These are phyloP conservation scores for Taphrina pruni DNA, from an alignment of 1,139 yeast genomes.

Conservation along the genomic window DNA sequence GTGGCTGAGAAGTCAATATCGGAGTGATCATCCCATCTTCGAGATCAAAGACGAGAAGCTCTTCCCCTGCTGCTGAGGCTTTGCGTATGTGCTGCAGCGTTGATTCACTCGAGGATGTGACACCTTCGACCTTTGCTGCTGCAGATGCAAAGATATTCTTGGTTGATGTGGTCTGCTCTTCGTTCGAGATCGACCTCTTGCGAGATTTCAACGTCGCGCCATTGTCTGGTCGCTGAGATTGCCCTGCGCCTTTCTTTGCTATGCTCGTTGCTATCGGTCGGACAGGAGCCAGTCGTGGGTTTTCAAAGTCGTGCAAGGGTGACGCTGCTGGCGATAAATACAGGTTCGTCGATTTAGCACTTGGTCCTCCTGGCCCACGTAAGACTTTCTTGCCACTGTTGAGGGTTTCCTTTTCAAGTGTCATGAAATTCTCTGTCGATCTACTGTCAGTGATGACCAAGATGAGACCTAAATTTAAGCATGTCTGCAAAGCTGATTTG, in stretches of 20 bases:
- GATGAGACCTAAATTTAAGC: background rate
- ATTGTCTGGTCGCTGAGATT: too few species aligned
- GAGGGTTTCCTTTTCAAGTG: background rate
- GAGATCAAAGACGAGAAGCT: constrained; percentile 14
- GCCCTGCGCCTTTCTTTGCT: background rate
- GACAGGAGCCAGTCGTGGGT: background rate
- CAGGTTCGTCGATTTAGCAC: background rate
- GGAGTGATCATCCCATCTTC: constrained; percentile 24
- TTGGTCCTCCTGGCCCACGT: background rate
- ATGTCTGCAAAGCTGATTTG: constrained; percentile 1
- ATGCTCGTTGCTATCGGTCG: background rate
- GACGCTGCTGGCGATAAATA: background rate
- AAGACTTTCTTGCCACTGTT: background rate
- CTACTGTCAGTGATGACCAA: background rate
- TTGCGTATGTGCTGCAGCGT: constrained; percentile 16
- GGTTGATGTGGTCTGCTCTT: background rate
- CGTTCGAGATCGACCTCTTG: background rate
- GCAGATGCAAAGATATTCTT: background rate
- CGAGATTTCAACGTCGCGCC: background rate
- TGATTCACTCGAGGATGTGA: background rate
- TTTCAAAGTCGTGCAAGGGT: background rate
- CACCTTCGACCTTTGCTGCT: background rate
- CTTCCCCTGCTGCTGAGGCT: constrained; percentile 5
- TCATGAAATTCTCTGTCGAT: background rate
- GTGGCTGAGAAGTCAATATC: background rate